Evolutionary conservation across 495 filamentous ascomycete species (phyloP).

Genomic region (Evansstolkia leycettana): DNA sequence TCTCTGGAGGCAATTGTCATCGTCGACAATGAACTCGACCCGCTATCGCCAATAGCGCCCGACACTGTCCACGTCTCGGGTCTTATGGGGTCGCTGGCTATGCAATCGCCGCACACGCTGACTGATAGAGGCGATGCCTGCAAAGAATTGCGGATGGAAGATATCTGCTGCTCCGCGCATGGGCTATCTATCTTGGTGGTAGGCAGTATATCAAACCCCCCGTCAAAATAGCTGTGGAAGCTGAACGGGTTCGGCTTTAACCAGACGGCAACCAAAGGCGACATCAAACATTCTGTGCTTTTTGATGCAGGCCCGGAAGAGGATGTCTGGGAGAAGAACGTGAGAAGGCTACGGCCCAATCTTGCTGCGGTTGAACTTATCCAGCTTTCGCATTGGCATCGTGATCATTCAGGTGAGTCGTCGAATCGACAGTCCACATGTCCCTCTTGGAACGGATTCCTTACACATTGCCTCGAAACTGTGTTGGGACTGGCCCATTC

Average conservation of each 20-base stretch:
- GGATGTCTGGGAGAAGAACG: constrained; percentile 43
- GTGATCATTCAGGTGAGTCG: constrained; percentile 41
- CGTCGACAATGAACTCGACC: constrained; percentile 48
- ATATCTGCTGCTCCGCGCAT: constrained; percentile 49
- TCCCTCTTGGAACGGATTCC: too few species aligned
- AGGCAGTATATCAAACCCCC: constrained; percentile 7
- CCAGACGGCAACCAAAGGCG: constrained; percentile 42
- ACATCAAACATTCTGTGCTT: constrained; percentile 38
- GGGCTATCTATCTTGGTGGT: constrained; percentile 46
- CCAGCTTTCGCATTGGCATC: constrained; percentile 64
- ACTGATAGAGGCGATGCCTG: constrained; percentile 29
- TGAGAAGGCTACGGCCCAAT: constrained; percentile 33
- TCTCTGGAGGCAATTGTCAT: constrained; percentile 34
- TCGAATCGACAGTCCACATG: too few species aligned
- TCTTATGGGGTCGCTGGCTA: constrained; percentile 25
- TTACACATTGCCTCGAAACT: too few species aligned
- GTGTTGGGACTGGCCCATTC: too few species aligned
- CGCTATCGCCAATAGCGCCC: constrained; percentile 37
- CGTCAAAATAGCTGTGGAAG: neutral
- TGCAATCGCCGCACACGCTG: constrained; percentile 15
- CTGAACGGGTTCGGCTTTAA: neutral
- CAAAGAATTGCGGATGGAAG: constrained; percentile 39
- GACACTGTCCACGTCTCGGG: constrained; percentile 34
- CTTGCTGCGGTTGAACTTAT: constrained; percentile 58
- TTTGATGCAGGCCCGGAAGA: constrained; percentile 51